Base-by-base conservation (phyloP, 768 basidiomycete species). In the Piloderma croceum region DNA sequence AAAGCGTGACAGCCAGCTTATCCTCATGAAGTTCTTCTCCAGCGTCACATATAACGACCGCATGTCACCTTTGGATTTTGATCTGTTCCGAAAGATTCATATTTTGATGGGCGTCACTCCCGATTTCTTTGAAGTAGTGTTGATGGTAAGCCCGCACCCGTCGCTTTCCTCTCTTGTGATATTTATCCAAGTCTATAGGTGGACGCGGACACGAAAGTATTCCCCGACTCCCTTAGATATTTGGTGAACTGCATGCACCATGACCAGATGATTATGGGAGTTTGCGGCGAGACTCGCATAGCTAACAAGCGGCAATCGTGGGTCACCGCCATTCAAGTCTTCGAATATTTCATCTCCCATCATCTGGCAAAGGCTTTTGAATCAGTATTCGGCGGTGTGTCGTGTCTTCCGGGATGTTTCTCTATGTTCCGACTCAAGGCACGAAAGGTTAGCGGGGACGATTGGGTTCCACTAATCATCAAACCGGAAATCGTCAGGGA, bases 1-100 rank as follows among this genome's bases (percentile, higher is more conserved):
- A 52, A 99, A 99, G 63, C 86, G 96, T 31, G 96, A 99, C 68
- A 91, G 90, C 62, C 96, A 99, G 60, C 82, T 99, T 49, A 89
- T 99, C 56, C 75, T 99, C 53, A 99, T 99, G 96, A 96, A 97
- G 68, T 99, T 99, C 63, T 98, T 98, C 70, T 94, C 91, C 36
- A 82, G 90, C 34, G 96, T 99, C 53, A 99, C 96, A 13, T 99
- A 98, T 65, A 98, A 99, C 61, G 96, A 99, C 59, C 87, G 94
- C 44, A 98, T 99, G 93, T 77, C 78, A 20, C 96, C 96, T 6
- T 76, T 99, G 52, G 96, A 99, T 59, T 99, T 90, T 57, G 96
- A 99, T 65, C 71, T 99, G 24, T 99, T 99, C 73, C 80, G 96
- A 38, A 98, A 98, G 69, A 81, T 91, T 3, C 92, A 98, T 52